Percentiles rank a stretch among this genome's conserved stretches.
Conservation (phyloP, 331 rosid species). For the Malus hybrid region DNA sequence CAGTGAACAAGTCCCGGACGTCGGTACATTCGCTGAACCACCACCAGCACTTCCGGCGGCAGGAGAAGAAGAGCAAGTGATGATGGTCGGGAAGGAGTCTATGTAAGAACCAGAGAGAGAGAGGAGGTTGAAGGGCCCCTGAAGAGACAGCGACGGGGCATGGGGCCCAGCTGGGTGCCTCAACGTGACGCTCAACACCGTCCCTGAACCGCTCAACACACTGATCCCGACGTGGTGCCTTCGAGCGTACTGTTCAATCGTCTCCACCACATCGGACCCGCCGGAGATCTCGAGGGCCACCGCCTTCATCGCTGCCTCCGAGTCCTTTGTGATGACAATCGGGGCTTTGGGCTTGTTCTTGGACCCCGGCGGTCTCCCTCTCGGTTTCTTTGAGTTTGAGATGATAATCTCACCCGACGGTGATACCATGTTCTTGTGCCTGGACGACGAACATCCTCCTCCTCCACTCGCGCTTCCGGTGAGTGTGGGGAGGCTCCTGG, state of each 20-base stretch:
- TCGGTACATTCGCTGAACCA: neutral
- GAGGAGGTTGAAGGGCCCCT: neutral
- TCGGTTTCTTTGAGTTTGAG: conserved; percentile 12
- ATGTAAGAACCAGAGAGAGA: neutral
- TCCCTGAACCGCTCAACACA: conserved; percentile 37
- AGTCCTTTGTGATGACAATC: conserved; percentile 12
- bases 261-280: conserved; percentile 41
- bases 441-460: conserved; percentile 5
- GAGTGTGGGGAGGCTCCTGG: conserved; percentile 7
- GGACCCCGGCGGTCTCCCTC: conserved; percentile 59
- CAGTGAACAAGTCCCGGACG: neutral
- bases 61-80: neutral
- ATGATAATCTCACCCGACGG: neutral
- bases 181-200: conserved; percentile 30
- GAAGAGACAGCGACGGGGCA: conserved; percentile 33
- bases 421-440: neutral
- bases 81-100: neutral
- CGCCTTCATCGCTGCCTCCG: conserved; percentile 9
- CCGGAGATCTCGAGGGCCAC: conserved; percentile 34
- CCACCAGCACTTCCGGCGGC: no score
- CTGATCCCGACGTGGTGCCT: conserved; percentile 17
- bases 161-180: conserved; percentile 10
- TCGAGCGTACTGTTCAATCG: conserved; percentile 24
- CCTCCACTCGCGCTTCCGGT: neutral
- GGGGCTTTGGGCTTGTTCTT: conserved; percentile 62